Base-by-base conservation (phyloP, 2,329 filamentous ascomycete genomes). In the Trichoderma sp. region DNA sequence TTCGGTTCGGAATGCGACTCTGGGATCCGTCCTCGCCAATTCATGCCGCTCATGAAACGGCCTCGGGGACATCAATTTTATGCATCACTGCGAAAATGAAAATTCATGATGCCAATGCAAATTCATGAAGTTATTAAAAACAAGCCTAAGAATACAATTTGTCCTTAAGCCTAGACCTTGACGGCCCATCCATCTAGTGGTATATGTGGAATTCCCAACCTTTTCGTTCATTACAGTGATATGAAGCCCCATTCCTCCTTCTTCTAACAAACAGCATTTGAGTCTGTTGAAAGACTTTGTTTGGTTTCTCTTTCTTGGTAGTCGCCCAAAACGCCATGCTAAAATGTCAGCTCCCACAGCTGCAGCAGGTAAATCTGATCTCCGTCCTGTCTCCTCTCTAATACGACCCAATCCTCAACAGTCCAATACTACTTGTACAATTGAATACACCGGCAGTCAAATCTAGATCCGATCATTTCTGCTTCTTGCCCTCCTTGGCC, bases 401-500 rank as follows among this genome's bases (percentile, higher is more conserved):
- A 49, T 57, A 49, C 29, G 21, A 7, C 11, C 2, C 10, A 43
- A 43, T 8, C 16, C 31, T 53, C 57, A 27, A 19, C 35, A 59
- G 16, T 10, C 40, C 40, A 43, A 37, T 16, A 27, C 14, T 40
- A 40, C 21, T 21, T 8, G 11, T 55, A 64, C 47, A 55, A 21
- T 19, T 40, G 29, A 31, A 56, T 40, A 58, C 43, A 29, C 47
- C 56, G 63, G 63, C 13, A 49, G 35, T 57, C 53, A 61, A 58
- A 49, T 35, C 31, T 52, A 59, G 63, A 56, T n/a, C 63, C 55
- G 63, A 49, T 43, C 40, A 43, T n/a, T 82, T 83, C 73, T 81
- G 78, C 81, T 88, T 88, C 82, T 87, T 87, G 74, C 79, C 79
- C 68, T 81, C 79, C 55, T 80, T 77, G 64, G 75, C 78, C 59